phyloP scores from a whole-genome alignment of 768 basidiomycete species.

The Collybia nuda region DNA sequence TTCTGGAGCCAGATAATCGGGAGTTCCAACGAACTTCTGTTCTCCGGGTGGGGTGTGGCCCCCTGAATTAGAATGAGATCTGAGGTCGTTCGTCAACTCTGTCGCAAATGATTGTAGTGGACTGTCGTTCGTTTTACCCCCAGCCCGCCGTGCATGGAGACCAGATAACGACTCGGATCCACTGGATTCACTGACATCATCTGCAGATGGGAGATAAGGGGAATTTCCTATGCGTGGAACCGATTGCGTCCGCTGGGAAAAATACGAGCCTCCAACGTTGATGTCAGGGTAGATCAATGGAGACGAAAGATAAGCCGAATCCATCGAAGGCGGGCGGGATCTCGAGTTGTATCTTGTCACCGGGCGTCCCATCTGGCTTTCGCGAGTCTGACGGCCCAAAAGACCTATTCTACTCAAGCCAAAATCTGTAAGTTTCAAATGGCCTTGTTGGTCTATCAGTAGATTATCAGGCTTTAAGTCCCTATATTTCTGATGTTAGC shows the following conservation, averaged over 20 bases:
- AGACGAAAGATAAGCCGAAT: constrained; percentile 77
- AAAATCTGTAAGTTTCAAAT: constrained; percentile 97
- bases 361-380: constrained; percentile 51
- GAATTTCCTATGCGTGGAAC: constrained; percentile 60
- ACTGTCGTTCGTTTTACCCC: constrained; percentile 59
- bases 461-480: constrained; percentile 98
- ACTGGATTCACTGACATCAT: constrained; percentile 87
- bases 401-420: constrained; percentile 96
- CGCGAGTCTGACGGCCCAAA: constrained; percentile 92
- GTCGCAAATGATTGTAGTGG: constrained; percentile 86
- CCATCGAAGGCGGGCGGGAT: constrained; percentile 81
- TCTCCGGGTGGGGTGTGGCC: constrained; percentile 75
- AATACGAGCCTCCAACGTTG: constrained; percentile 73
- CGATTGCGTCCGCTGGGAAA: constrained; percentile 64
- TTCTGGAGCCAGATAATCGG: constrained; percentile 96
- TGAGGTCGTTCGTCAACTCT: constrained; percentile 79
- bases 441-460: constrained; percentile 94
- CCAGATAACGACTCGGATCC: constrained; percentile 73
- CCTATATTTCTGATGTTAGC: constrained; percentile 41
- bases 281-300: constrained; percentile 64
- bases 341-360: constrained; percentile 60
- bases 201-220: constrained; percentile 68
- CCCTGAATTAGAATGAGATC: constrained; percentile 70
- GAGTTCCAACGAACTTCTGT: constrained; percentile 96
- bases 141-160: constrained; percentile 47